A percentile compares a stretch with the other conserved stretches of the same genome.
These are phyloP conservation scores for Alternaria metachromatica DNA, from an alignment of 2,329 filamentous ascomycete species.

Conservation along the genomic window DNA sequence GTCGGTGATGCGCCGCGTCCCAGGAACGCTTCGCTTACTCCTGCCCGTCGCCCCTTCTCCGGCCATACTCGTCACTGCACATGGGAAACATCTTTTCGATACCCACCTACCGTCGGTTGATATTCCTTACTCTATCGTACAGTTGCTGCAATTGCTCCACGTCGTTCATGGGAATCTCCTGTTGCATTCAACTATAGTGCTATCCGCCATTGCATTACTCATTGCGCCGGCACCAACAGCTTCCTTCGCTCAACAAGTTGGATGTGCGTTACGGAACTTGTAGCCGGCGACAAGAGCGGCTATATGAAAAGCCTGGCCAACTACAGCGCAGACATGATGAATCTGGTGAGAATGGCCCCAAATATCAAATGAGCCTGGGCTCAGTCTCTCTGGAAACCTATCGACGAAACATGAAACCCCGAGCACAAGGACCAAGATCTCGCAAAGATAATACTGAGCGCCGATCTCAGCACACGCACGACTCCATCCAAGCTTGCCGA, in stretches of 20 bases:
- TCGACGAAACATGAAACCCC: constrained; percentile 24
- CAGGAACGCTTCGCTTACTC: constrained; percentile 8
- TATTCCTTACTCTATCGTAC: background rate
- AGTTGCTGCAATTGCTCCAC: background rate
- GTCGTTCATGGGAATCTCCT: accelerated
- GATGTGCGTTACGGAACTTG: background rate
- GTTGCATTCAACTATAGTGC: background rate
- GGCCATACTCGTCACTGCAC: background rate
- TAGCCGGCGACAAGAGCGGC: constrained; percentile 5
- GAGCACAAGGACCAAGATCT: background rate
- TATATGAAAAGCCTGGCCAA: constrained; percentile 10
- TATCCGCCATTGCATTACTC: too few relatives aligned
- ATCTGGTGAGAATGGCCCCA: constrained; percentile 23
- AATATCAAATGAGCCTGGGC: constrained; percentile 20
- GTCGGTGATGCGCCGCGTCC: constrained; percentile 8
- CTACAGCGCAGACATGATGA: constrained; percentile 16
- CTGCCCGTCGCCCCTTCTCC: background rate
- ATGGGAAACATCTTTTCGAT: background rate
- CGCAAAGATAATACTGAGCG: constrained; percentile 24
- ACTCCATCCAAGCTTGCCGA: constrained; percentile 29
- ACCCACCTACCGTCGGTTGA: background rate
- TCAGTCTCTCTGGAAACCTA: constrained; percentile 16
- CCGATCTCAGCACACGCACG: constrained; percentile 21
- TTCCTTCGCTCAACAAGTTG: background rate
- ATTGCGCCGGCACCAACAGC: background rate